phyloP scores from a whole-genome alignment of 331 rosid genomes.

The Dryas integrifolia region DNA sequence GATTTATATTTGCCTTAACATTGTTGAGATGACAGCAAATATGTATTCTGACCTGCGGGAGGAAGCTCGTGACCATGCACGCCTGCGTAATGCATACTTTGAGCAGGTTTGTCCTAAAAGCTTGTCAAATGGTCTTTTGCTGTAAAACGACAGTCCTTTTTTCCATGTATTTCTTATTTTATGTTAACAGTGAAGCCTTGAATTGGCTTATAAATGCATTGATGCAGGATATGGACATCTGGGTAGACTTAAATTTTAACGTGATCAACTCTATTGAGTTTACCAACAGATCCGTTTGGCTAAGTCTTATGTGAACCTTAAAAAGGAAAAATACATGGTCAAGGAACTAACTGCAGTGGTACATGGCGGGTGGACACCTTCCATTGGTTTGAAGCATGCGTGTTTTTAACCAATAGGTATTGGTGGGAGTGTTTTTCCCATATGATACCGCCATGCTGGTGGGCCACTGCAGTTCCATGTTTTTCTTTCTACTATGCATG shows the following conservation, averaged over 20 bases:
- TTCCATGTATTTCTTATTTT: background rate
- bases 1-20: constrained; percentile 44
- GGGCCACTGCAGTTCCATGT: constrained; percentile 12
- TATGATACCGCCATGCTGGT: background rate
- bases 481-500: constrained; percentile 1
- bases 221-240: background rate
- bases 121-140: constrained; percentile 16
- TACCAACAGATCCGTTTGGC: background rate
- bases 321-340: background rate
- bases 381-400: background rate
- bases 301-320: background rate
- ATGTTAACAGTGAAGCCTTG: background rate
- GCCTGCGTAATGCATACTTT: constrained; percentile 82
- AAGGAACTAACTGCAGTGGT: constrained; percentile 13
- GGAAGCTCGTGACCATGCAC: constrained; percentile 99
- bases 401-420: constrained; percentile 1
- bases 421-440: constrained; percentile 2
- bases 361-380: constrained; percentile 4
- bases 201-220: background rate
- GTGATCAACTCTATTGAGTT: background rate
- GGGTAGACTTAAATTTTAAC: background rate
- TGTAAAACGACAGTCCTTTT: background rate
- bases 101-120: constrained; percentile 72
- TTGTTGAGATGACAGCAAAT: constrained; percentile 70
- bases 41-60: constrained; percentile 91